Evolutionary conservation across 805 yeast species (phyloP), one percentile per base, ranked within the genome.

Genomic region (Hagleromyces aurorensis): DNA sequence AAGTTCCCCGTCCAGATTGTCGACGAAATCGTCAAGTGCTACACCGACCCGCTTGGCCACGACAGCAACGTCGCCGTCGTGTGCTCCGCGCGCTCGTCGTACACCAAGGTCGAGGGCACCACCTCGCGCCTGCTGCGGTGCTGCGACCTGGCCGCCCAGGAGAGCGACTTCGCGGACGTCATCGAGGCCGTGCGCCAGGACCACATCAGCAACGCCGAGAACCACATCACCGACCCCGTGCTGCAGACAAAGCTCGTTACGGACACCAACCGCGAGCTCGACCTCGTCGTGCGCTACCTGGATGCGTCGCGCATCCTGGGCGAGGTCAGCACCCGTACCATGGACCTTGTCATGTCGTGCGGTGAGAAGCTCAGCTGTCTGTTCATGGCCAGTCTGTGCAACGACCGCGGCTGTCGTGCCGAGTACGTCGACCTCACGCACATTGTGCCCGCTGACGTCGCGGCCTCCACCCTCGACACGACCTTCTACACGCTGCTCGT

Each of bases 291-390:
- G 27, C 76, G 78, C 49, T 67, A 86, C 36, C 62, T 91, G 37
- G 75, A 79, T 38, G 98, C 98, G 1, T 83, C 94, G 19, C 78
- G 81, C 53, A 72, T 91, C 42, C 78, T 91, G 50, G 96, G 95
- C 28, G 98, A 91, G 59, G 79, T 91, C 41, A 74, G 86, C 25
- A 69, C 91, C 19, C 73, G 94, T 50, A 86, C 98, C 0, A 65
- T 80, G 50, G 98, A 91, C 55, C 64, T 81, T 22, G 79, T 91
- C 47, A 81, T 91, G 83, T 78, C 94, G 4, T 78, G 83, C 30
- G 98, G 98, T 43, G 98, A 91, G 57, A 85, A 86, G 58, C 67
- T 91, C 41, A 75, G 91, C 38, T 91, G 98, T 65, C 59, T 81
- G 43, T 91, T 79, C 57, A 84, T 91, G 79, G 69, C 94, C 10